Evolutionary conservation across 2,329 filamentous ascomycete species (phyloP), one percentile per base, ranked within the genome.

Genomic region (Beauveria varroae): DNA sequence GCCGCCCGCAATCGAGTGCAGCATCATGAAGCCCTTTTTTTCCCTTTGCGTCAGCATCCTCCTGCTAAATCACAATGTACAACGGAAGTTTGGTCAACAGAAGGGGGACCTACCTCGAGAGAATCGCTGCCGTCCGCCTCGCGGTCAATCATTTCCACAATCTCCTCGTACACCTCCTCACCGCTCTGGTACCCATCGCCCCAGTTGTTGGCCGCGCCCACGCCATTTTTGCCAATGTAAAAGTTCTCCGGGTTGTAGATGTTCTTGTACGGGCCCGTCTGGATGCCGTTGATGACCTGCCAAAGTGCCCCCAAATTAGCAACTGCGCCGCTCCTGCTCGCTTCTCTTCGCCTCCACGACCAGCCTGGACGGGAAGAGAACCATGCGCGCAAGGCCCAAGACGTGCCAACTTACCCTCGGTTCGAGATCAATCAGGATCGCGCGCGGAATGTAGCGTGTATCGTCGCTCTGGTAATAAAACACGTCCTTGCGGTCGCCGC

Each of bases 231-330:
- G 69, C 93, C 91, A 58, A 98, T 86, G 73, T 96, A 99, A 78
- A 98, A 97, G 80, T 99, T 99, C 76, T 99, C 95, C 0, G 95
- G 95, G 73, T 99, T 99, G 84, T 99, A 99, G 63, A 99, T 99
- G 74, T 99, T 98, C 75, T 89, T 91, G 80, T 99, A 99, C 0
- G 93, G 88, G 1, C 95, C 92, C 10, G 88, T 89, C 77, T 98
- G 93, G 68, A 99, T 99, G 64, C 86, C 81, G 72, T 98, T 90
- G 71, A 99, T 89, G 65, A 98, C 89, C 87, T 80, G 65, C 14
- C 34, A 3, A 16, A 28, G 49, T 28, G 6, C 18, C 10, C 3
- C 3, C 10, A 2, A 14, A 28, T 51, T 30, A 51, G 49, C 49
- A 30, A 6, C 16, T 43, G 41, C n/a, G 16, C 16, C n/a, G 6